Evolutionary conservation across 2,329 filamentous ascomycete species (phyloP), one percentile per base, ranked within the genome.

Genomic region (Reticulascus tulasneorum): DNA sequence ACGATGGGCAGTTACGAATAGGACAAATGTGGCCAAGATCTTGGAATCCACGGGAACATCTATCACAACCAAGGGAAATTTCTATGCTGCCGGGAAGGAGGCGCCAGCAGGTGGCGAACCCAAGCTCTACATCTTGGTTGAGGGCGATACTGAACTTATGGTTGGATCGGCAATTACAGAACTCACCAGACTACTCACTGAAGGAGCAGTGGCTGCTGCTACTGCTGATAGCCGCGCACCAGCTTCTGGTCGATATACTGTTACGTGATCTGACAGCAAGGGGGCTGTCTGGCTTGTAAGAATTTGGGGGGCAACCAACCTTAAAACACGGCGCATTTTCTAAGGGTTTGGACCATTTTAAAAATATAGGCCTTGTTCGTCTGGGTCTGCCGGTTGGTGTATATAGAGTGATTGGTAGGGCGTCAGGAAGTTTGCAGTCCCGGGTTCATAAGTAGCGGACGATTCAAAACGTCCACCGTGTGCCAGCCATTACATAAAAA

Each of bases 11-110:
- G 93, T 98, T 66, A 98, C 93, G 24, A 98, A 98, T 61, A 81
- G 93, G 47, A 97, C 93, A 23, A 98, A 98, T 54, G 93, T 98
- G 38, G 90, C 91, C 50, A 98, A 97, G 72, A 96, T 98, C 50
- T 75, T 98, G 47, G 93, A 98, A 55, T 79, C 86, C 9, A 96
- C 91, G 0, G 91, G 89, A 25, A 94, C 90, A 2, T 95, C 88
- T 7, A 98, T 98, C 59, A 98, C 93, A 0, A 96, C 89, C 28
- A 98, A 98, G 69, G 93, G 93, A 48, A 93, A 76, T 43, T 97
- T 88, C 60, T 97, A 97, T 53, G 62, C 83, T 2, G 55, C 79
- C 2, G 90, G 89, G 47, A 94, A 94, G 58, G 83, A 87, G 47
- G 88, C 88, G 3, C 78, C 73, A 7, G 61, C 82, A 0, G 81